A percentile compares a stretch with the other conserved stretches of the same genome.
These are phyloP conservation scores for Fusarium sp. DNA, from an alignment of 2,329 filamentous ascomycete species.

Conservation along the genomic window DNA sequence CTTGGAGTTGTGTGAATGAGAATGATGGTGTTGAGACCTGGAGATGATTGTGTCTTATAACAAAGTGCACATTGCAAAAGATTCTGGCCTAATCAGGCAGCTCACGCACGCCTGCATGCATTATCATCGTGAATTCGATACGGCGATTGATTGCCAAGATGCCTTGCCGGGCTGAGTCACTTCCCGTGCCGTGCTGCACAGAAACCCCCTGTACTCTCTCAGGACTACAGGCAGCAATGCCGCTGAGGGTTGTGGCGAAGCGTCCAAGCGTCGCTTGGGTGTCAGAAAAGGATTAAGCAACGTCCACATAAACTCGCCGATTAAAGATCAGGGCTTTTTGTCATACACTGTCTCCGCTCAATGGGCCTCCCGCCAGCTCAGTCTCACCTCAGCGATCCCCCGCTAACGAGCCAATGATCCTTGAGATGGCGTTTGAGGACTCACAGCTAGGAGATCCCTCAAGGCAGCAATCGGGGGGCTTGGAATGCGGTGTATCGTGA, in stretches of 20 bases:
- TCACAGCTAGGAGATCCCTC: neutral
- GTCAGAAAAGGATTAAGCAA: neutral
- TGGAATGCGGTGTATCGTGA: neutral
- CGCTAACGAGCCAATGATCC: neutral
- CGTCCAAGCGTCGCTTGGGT: neutral
- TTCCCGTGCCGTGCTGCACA: neutral
- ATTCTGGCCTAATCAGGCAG: neutral
- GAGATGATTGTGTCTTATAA: neutral
- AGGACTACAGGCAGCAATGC: slow-evolving; percentile 16
- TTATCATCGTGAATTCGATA: neutral
- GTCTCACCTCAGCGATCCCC: slow-evolving; percentile 24
- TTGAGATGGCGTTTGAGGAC: neutral
- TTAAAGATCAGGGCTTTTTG: neutral
- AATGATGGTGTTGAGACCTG: neutral
- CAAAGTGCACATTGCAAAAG: neutral
- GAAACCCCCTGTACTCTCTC: neutral
- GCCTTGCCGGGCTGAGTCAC: slow-evolving; percentile 27
- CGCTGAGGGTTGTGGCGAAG: slow-evolving; percentile 7
- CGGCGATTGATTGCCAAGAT: neutral
- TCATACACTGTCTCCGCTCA: neutral
- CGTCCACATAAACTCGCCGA: accelerated
- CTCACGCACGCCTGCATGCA: neutral
- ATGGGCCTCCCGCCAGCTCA: slow-evolving; percentile 3
- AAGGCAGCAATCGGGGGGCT: slow-evolving; percentile 13
- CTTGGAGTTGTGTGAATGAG: neutral